Evolutionary conservation across 2,329 filamentous ascomycete species (phyloP), one percentile per base, ranked within the genome.

Genomic region (Zymoseptoria ardabiliae): DNA sequence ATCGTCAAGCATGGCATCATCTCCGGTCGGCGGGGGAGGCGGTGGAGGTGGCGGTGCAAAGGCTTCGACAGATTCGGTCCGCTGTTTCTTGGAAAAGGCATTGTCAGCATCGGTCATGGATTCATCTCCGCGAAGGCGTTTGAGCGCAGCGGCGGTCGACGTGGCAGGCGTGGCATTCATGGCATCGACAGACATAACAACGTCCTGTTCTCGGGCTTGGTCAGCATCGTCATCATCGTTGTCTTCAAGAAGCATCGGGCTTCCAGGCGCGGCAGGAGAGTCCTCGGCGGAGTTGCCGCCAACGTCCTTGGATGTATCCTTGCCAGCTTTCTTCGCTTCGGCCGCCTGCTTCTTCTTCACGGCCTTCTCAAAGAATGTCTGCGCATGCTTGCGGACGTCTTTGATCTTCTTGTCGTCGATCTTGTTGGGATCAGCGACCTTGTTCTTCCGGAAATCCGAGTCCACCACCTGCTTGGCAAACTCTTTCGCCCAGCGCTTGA

Each of bases 391-490:
- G 76, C 90, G 96, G 60, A 97, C 84, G 64, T 91, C 90, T 71
- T 87, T 87, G 67, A 87, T 83, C 68, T 94, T 89, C 71, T 90
- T 92, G 41, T 89, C 83, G 25, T 82, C 83, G 64, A 97, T 87
- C 54, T 83, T 84, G 22, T 85, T 90, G 0, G 91, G 93, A 69
- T 97, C 87, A 52, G 85, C 82, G 9, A 97, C 91, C n/a, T 91
- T 87, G 53, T 86, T 85, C 70, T 93, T 88, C 73, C 96, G 96
- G 77, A 90, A 97, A 73, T 97, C 93, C 0, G 91, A 94, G 19
- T 89, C 85, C 20, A 96, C 92, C 13, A 97, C 82, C 74, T 93
- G 96, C 75, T 96, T 96, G 58, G 76, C 71, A 70, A 84, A 82
- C 73, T 87, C 84, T 74, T 86, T 87, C 6, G 81, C 83, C 65